phyloP scores from a whole-genome alignment of 2,329 filamentous ascomycete genomes.

The Neonectria faginata region DNA sequence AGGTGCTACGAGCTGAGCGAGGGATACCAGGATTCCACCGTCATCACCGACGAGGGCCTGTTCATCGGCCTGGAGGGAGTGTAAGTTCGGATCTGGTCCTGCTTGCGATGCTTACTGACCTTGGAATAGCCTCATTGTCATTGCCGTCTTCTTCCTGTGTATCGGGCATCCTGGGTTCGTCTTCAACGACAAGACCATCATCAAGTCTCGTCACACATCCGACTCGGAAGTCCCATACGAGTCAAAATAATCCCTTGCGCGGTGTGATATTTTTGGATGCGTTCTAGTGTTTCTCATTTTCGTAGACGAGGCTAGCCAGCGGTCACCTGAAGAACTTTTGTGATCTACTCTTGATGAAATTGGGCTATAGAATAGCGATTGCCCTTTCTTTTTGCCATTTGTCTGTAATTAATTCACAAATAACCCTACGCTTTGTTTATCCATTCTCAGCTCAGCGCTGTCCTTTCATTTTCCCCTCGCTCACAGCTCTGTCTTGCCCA shows the following conservation, averaged over 20 bases:
- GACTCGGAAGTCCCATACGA: constrained; percentile 12
- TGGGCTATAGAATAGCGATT: constrained; percentile 1
- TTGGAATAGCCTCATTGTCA: constrained; percentile 46
- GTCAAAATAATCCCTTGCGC: not conserved
- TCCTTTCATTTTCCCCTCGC: too few species aligned
- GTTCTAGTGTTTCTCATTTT: not conserved
- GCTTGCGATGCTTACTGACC: constrained; percentile 15
- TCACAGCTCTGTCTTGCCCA: not conserved
- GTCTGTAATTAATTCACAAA: not conserved
- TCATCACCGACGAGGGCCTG: constrained; percentile 63
- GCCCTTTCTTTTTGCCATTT: not conserved
- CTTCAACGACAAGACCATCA: constrained; percentile 28
- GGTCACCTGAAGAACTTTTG: not conserved
- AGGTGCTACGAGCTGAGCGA: constrained; percentile 73
- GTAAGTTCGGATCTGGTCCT: constrained; percentile 44
- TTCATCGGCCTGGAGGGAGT: constrained; percentile 68
- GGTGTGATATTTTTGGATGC: not conserved
- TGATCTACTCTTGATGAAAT: not conserved
- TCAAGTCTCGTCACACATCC: constrained; percentile 13
- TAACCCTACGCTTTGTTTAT: not conserved
- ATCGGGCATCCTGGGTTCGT: constrained; percentile 54
- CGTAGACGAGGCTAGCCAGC: not conserved
- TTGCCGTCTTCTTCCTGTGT: constrained; percentile 52
- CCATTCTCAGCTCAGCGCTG: not conserved
- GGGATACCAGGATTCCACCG: constrained; percentile 65